Base-by-base conservation (phyloP, 495 filamentous ascomycete species). In the Elaphomyces granulatus region DNA sequence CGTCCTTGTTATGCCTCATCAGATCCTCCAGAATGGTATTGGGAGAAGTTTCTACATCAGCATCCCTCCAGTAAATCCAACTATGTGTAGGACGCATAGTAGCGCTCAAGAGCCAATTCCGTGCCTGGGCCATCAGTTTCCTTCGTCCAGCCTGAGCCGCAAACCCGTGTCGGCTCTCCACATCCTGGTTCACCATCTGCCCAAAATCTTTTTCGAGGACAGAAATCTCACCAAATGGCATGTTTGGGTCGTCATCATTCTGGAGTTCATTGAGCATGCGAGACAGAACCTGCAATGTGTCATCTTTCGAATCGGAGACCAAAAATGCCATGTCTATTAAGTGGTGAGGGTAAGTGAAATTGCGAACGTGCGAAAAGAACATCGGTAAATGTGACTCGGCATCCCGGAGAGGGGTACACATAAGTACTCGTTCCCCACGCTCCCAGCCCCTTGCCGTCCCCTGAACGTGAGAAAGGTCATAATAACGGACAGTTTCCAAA, bases 61-160 rank as follows among this genome's bases (percentile, higher is more conserved):
- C 92, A 66, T 99, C 92, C 59, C 92, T 74, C 92, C 92, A 99
- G 52, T 99, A 99, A 18, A 99, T 92, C 92, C 92, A 99, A 50
- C 85, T 92, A 53, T 99, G 92, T 26, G 87, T 88, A 3, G 92
- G 92, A 35, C 90, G 74, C 30, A 99, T 65, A 14, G 92, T 88
- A 17, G 92, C 88, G 49, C 85, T 94, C 43, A 99, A 61, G 36
- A 99, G 59, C 92, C 92, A 99, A 64, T 99, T 99, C 43, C 92
- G 72, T 9, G 92, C 92, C 61, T 94, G 86, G 2, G 92, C 92
- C 92, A 99, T 99, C 49, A 87, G 68, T 62, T 99, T 99, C 48
- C 92, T 76, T 45, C 92, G 69, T 44, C 76, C 80, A 8, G 92
- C 92, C 59, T 99, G 92, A 3, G 92, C 92, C 8, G 90, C 90